Conservation (phyloP, 2,329 filamentous ascomycete genomes). For the Penicillium sp. region DNA sequence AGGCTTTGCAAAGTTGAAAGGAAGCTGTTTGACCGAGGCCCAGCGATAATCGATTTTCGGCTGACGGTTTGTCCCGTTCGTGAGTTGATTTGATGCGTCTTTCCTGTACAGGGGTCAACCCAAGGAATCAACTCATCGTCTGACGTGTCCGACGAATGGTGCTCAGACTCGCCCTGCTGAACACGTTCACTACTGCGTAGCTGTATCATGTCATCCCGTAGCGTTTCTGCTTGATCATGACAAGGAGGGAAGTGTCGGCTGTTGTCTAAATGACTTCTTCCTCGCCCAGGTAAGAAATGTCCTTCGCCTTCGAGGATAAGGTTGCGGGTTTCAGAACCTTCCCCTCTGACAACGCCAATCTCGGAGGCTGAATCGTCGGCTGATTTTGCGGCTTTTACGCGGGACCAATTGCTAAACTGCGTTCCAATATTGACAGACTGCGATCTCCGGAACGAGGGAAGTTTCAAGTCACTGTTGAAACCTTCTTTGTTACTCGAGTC, state of each 20-base stretch:
- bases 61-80: constrained; percentile 38
- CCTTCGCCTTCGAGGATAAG: background rate
- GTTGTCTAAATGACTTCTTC: background rate
- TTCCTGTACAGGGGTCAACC: constrained; percentile 61
- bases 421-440: constrained; percentile 11
- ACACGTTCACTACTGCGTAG: too few relatives aligned
- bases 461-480: constrained; percentile 28
- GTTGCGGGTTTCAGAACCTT: background rate
- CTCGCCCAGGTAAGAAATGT: background rate
- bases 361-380: background rate
- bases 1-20: constrained; percentile 8
- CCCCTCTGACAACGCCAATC: too few relatives aligned
- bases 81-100: constrained; percentile 34
- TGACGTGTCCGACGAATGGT: background rate
- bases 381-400: constrained; percentile 40
- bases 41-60: constrained; percentile 9
- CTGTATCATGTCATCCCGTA: background rate
- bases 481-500: constrained; percentile 26
- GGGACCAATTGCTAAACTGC: constrained; percentile 43
- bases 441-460: constrained; percentile 30
- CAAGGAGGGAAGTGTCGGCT: background rate
- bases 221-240: background rate
- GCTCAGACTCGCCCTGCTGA: background rate
- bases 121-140: constrained; percentile 46
- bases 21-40: constrained; percentile 17